Evolutionary conservation across 192 early-diverging fungal species (phyloP).

Genomic region (Mortierella antarctica): DNA sequence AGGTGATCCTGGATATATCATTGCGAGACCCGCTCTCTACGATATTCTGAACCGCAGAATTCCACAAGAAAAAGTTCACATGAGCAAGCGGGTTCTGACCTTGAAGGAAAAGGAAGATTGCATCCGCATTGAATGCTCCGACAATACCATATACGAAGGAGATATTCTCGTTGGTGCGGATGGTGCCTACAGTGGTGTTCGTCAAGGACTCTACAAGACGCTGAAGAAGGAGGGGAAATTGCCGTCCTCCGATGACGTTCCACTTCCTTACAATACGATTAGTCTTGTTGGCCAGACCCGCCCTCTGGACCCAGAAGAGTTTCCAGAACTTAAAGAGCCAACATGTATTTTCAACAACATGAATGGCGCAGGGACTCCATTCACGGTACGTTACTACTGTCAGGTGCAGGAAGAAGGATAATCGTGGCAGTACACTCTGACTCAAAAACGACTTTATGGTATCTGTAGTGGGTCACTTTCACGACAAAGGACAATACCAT

Average conservation of each 20-base stretch:
- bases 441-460: not conserved
- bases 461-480: conserved; percentile 11
- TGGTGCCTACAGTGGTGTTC: conserved; percentile 12
- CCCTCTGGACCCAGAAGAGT: conserved; percentile 1
- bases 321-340: not conserved
- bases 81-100: conserved; percentile 4
- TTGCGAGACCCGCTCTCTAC: conserved; percentile 3
- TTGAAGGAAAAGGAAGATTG: not conserved
- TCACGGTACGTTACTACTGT: too few species aligned
- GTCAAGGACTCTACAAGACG: conserved; percentile 7
- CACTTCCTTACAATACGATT: not conserved
- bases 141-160: conserved; percentile 3
- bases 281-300: conserved; percentile 13
- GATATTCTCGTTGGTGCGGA: conserved; percentile 22
- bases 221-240: not conserved
- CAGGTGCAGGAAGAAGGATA: too few species aligned
- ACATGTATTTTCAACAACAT: not conserved
- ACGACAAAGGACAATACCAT: not conserved
- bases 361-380: too few species aligned
- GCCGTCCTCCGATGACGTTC: not conserved
- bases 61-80: conserved; percentile 6
- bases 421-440: too few species aligned
- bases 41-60: conserved; percentile 1
- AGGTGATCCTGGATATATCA: not conserved
- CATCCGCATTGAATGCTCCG: not conserved